These are phyloP conservation scores for Saccharomyces hybrid DNA, from an alignment of 1,139 yeast species.

Conservation along the genomic window DNA sequence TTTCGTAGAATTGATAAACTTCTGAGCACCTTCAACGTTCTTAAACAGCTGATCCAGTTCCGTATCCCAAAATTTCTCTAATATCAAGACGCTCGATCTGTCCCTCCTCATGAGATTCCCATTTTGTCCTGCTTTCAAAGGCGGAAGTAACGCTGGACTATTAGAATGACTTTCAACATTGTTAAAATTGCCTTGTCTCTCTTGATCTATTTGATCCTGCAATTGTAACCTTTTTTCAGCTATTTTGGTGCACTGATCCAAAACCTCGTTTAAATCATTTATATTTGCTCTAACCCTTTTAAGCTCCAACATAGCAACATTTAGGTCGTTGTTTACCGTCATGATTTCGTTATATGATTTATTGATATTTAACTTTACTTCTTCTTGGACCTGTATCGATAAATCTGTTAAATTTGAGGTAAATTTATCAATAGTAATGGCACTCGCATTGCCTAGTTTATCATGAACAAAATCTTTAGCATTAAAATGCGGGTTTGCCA, in stretches of 20 bases:
- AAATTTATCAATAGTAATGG: constrained; percentile 66
- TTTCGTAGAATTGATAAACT: constrained; percentile 63
- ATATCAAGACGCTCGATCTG: constrained; percentile 60
- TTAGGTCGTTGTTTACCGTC: constrained; percentile 57
- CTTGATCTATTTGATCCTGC: constrained; percentile 30
- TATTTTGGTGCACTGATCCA: constrained; percentile 58
- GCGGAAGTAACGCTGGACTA: constrained; percentile 17
- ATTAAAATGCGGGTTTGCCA: constrained; percentile 36
- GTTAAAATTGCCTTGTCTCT: not conserved
- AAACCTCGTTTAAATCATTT: constrained; percentile 52
- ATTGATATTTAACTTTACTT: constrained; percentile 57
- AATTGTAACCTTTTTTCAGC: constrained; percentile 53
- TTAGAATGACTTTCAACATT: not conserved
- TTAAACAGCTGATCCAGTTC: constrained; percentile 66
- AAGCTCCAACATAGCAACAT: constrained; percentile 56
- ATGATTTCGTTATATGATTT: constrained; percentile 68
- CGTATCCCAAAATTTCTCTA: constrained; percentile 75
- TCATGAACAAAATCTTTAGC: constrained; percentile 47
- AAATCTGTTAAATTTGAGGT: constrained; percentile 50
- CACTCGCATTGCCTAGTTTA: constrained; percentile 57
- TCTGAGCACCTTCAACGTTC: constrained; percentile 87
- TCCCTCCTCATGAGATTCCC: constrained; percentile 36
- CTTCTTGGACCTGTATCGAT: constrained; percentile 48
- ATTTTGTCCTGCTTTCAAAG: constrained; percentile 12
- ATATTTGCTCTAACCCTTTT: constrained; percentile 53